Conservation (phyloP, 768 basidiomycete genomes). For the Podaxis carcinomalis region DNA sequence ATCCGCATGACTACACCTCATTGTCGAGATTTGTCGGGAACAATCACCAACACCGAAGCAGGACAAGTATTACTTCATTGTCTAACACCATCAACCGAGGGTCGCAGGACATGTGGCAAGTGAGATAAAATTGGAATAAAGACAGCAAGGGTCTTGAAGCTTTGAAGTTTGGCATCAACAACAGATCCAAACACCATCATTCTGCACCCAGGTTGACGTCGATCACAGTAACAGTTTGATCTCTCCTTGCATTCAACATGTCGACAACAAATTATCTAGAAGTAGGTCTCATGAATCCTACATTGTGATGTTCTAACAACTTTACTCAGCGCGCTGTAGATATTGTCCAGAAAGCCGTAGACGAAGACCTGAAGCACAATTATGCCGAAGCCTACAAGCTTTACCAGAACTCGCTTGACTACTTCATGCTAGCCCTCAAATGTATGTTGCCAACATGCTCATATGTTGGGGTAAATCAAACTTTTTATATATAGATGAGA, state of each 20-base stretch:
- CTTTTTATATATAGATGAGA: slow-evolving; percentile 32
- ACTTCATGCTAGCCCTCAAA: slow-evolving; percentile 96
- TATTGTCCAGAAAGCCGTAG: slow-evolving; percentile 89
- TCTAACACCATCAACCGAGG: not conserved
- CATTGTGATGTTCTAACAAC: not conserved
- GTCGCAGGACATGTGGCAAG: not conserved
- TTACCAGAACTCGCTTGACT: slow-evolving; percentile 94
- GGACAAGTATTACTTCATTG: not conserved
- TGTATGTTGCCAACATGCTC: slow-evolving; percentile 42
- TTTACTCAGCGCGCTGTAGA: slow-evolving; percentile 62
- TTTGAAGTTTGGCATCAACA: slow-evolving; percentile 7
- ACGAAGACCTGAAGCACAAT: slow-evolving; percentile 89
- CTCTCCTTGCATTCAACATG: slow-evolving; percentile 24
- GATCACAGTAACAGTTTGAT: not conserved
- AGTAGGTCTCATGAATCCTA: slow-evolving; percentile 25
- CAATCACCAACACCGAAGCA: not conserved
- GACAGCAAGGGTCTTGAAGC: not conserved
- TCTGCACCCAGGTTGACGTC: not conserved
- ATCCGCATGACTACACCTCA: not conserved
- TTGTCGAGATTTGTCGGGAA: not conserved
- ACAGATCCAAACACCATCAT: not conserved
- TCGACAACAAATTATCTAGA: slow-evolving; percentile 43
- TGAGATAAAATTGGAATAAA: not conserved
- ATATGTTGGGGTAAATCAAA: not conserved
- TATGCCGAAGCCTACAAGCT: slow-evolving; percentile 93